phyloP scores from a whole-genome alignment of 495 filamentous ascomycete species.

The Penicillium manginii region DNA sequence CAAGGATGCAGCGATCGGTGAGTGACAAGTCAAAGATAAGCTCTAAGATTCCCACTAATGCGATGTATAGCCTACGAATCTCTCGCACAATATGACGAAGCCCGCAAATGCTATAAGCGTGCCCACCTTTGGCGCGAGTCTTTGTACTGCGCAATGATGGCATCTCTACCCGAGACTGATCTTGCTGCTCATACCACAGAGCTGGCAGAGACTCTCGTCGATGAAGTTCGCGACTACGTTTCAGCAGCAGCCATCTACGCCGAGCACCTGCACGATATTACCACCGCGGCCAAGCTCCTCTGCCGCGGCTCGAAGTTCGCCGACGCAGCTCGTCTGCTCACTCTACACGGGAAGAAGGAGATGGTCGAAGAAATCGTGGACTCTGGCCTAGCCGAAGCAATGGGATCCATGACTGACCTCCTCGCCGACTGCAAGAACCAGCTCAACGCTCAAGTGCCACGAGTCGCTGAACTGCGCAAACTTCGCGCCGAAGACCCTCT shows the following conservation, averaged over 20 bases:
- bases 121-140: constrained; percentile 91
- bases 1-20: constrained; percentile 79
- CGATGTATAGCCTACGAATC: constrained; percentile 77
- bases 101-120: constrained; percentile 76
- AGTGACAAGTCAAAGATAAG: neutral
- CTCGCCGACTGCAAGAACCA: constrained; percentile 90
- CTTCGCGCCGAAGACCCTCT: constrained; percentile 84
- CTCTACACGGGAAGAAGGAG: constrained; percentile 48
- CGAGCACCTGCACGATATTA: constrained; percentile 75
- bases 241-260: constrained; percentile 78
- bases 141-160: constrained; percentile 73
- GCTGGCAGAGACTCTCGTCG: constrained; percentile 72
- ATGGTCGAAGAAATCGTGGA: constrained; percentile 68
- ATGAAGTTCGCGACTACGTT: constrained; percentile 83
- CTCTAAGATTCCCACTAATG: constrained; percentile 5
- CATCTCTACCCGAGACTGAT: constrained; percentile 58
- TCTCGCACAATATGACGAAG: constrained; percentile 68
- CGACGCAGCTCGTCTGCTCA: constrained; percentile 76
- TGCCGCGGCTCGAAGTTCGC: constrained; percentile 85
- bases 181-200: constrained; percentile 64
- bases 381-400: constrained; percentile 72
- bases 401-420: constrained; percentile 80
- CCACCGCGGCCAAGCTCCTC: constrained; percentile 66
- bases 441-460: constrained; percentile 78
- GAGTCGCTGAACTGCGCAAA: constrained; percentile 76